Evolutionary conservation across 495 filamentous ascomycete species (phyloP), one percentile per base, ranked within the genome.

Genomic region (Neurospora discreta): DNA sequence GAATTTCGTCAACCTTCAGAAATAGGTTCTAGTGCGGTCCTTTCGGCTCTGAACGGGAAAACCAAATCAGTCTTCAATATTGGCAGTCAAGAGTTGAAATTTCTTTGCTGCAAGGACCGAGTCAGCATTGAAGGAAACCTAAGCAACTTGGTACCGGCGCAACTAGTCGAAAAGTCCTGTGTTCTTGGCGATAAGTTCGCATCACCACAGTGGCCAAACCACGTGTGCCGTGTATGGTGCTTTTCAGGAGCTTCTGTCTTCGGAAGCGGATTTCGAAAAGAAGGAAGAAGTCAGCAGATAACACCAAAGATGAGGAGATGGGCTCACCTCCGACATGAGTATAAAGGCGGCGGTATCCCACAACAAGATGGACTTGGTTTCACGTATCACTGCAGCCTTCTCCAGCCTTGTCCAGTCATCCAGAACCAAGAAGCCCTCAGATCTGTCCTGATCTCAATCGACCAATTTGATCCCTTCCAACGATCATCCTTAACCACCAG

Each of bases 261-360:
- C 26, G 52, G 52, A 18, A 9, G 16, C 52, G 3, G 33, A 13
- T 65, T 5, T 1, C 52, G 52, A 33, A 18, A 15, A 65, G 2
- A 3, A 16, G 15, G 23, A 33, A 65, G 23, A 65, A 65, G 52
- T 65, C 52, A 65, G 52, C 26, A 65, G 52, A 65, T 13, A 65
- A 8, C 26, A 9, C 52, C 52, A 65, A 58, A 33, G 52, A 33
- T 9, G 52, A 18, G 15, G 26, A 65, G 52, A 65, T 15, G 3
- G 52, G 15, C 52, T 65, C 52, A 33, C 26, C 52, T 65, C 52
- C 13, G 52, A 65, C 52, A 71, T 36, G 71, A 30, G 68, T 83
- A 83, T 83, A 83, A 82, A 78, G 77, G 77, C 58, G 39, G 39
- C 44, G 46, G 16, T 20, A 73, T 74, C 73, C 77, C 78, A 39